Evolutionary conservation across 1,284 basidiomycete species (phyloP).

Genomic region (Fomitiporia mediterranea): DNA sequence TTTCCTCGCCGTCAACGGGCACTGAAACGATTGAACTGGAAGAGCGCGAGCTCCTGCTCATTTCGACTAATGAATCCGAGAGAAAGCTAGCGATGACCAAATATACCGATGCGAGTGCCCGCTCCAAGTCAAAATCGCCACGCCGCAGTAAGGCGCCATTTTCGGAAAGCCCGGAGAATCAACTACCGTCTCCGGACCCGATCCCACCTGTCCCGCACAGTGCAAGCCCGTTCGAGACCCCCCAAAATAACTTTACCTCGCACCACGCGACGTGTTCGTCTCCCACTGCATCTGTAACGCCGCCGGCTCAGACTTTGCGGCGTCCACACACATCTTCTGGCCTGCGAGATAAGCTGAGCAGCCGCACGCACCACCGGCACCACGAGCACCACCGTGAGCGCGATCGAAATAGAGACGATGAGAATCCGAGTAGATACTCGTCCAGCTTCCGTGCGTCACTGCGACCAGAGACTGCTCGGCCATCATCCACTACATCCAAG

Average conservation of each 20-base stretch:
- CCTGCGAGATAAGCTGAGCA: conserved; percentile 48
- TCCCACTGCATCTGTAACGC: not conserved
- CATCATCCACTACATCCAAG: conserved; percentile 6
- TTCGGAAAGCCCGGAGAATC: conserved; percentile 16
- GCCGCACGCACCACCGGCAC: conserved; percentile 23
- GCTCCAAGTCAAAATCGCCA: conserved; percentile 61
- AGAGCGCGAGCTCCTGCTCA: conserved; percentile 59
- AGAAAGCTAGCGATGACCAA: conserved; percentile 60
- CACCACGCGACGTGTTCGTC: conserved; percentile 6
- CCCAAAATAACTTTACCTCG: conserved; percentile 2
- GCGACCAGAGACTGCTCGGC: conserved; percentile 17
- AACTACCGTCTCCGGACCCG: conserved; percentile 4
- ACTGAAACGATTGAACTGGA: conserved; percentile 60
- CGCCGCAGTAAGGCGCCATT: conserved; percentile 29
- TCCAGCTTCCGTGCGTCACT: conserved; percentile 6
- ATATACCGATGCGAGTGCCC: conserved; percentile 38
- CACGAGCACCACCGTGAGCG: conserved; percentile 17
- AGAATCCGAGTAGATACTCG: conserved; percentile 7
- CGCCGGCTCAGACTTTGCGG: conserved; percentile 25
- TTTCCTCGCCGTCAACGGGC: conserved; percentile 51
- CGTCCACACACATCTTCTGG: conserved; percentile 68
- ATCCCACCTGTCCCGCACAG: conserved; percentile 15
- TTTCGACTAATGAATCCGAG: conserved; percentile 65
- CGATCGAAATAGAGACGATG: conserved; percentile 11
- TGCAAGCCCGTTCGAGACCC: conserved; percentile 11